These are phyloP conservation scores for Trichoderma koningiopsis DNA, from an alignment of 2,329 filamentous ascomycete genomes.

Conservation along the genomic window DNA sequence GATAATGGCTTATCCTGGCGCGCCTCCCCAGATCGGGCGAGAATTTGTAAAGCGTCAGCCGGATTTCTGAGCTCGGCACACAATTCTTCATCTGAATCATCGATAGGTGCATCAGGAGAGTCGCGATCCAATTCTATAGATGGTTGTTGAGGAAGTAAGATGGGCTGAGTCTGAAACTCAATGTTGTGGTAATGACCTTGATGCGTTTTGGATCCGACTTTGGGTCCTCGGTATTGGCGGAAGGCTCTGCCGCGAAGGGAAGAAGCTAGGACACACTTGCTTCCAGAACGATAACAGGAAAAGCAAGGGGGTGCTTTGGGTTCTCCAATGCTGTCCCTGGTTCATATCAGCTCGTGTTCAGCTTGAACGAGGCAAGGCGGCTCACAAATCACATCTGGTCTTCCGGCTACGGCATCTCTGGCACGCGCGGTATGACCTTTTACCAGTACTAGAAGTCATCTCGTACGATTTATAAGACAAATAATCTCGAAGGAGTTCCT, in stretches of 20 bases:
- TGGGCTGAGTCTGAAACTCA: no score
- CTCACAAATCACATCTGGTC: slow-evolving; percentile 17
- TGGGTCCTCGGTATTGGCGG: no score
- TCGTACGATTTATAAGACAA: no score
- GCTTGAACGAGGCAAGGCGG: neutral
- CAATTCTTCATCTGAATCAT: neutral
- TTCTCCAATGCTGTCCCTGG: slow-evolving; percentile 7
- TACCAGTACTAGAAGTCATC: slow-evolving; percentile 12
- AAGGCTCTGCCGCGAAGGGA: no score
- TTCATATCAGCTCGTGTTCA: neutral
- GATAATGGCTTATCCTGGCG: no score
- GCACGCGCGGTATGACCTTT: slow-evolving; percentile 13
- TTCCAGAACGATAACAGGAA: no score
- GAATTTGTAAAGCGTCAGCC: slow-evolving; percentile 12
- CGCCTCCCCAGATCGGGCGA: neutral
- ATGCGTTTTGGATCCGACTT: no score
- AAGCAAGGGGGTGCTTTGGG: neutral
- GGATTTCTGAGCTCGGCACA: slow-evolving; percentile 10
- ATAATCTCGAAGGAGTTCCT: no score
- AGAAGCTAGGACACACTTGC: no score
- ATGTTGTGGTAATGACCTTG: no score
- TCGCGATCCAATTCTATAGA: neutral
- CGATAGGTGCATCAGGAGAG: neutral
- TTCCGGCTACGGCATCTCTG: slow-evolving; percentile 12
- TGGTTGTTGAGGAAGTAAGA: neutral